Evolutionary conservation across 768 basidiomycete species (phyloP), one percentile per base, ranked within the genome.

Genomic region (Tylopilus subfusipes): DNA sequence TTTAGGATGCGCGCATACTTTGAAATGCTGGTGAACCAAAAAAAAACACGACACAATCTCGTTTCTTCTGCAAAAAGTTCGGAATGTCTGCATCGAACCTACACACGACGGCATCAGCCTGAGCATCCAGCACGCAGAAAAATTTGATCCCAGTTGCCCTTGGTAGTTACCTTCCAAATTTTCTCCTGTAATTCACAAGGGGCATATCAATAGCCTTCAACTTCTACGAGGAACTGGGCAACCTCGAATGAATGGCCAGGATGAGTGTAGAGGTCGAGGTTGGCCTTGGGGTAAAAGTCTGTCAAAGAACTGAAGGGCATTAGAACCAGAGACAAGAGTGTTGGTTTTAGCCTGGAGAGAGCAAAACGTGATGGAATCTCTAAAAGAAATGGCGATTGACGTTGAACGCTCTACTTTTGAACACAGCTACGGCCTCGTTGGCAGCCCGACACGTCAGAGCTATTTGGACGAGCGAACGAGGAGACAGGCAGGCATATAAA

Each of bases 241-340:
- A 82, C 63, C 19, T 69, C 65, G 11, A 53, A 42, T 34, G 67
- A 61, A 39, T 64, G 60, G 0, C 65, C 60, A 1, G 71, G 68
- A 6, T 75, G 62, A 14, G 11, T 67, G 60, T 83, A 84, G 2
- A 83, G 33, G 49, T 84, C 82, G 7, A 84, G 72, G 57, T 83
- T 81, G 0, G 81, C 71, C 4, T 71, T 72, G 2, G 72, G 67
- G 53, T 80, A 82, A 66, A 66, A 0, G 68, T 18, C 79, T 62
- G 46, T 78, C 76, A 38, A 84, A 70, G 59, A 82, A 80, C 51
- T 83, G 82, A 2, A 82, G 72, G 0, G 78, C 81, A 27, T 68
- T 69, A 0, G 82, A 82, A 10, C 82, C 82, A 4, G 82, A 83
- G 22, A 83, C 75, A n/a, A 83, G 58, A 0, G 75, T 73, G 38